Base-by-base conservation (phyloP, 2,329 filamentous ascomycete species). In the Aspergillus arachidicola region DNA sequence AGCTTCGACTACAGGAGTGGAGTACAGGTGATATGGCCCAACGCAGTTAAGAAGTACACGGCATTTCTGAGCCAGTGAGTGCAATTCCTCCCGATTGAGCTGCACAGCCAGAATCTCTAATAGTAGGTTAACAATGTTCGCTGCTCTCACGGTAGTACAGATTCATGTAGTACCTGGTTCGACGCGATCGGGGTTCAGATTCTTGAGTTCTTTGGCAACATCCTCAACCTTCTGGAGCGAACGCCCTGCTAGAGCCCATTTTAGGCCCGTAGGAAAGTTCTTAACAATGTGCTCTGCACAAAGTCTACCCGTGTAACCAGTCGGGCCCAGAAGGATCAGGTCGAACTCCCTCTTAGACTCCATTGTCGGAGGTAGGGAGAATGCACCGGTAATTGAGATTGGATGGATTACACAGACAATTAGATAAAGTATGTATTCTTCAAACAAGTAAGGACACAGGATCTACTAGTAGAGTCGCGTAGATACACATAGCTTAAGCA, bases 191-290 rank as follows among this genome's bases (percentile, higher is more conserved):
- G 88, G 82, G 73, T 91, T 91, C 63, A 91, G 72, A 61, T 80
- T 75, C 70, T 88, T 87, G 74, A 94, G 84, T 60, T 91, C 87
- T 58, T 87, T 81, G 9, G 88, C 87, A 12, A 97, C 78, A 46
- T 80, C 79, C 68, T 90, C 85, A 5, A 98, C 84, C 77, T 97
- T 97, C 56, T 83, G 81, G 56, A 84, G 81, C n/a, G 91, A 94
- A 30, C 94, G 90, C 34, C 94, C 94, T 53, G 93, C 92, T 60
- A 97, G 83, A 16, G 92, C 94, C 94, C 94, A 97, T 81, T 88
- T 93, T 65, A 96, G 77, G 74, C 92, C 86, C 21, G 90, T 92
- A 0, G 93, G 91, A 1, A 93, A 82, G 67, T 86, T 80, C 16
- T 84, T 84, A 58, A 88, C 84, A 71, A 97, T 90, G 77, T 95